A percentile compares a stretch with the other conserved stretches of the same genome.
Conservation (phyloP, 176 grass and related monocot genomes). For the Eleusine indica region DNA sequence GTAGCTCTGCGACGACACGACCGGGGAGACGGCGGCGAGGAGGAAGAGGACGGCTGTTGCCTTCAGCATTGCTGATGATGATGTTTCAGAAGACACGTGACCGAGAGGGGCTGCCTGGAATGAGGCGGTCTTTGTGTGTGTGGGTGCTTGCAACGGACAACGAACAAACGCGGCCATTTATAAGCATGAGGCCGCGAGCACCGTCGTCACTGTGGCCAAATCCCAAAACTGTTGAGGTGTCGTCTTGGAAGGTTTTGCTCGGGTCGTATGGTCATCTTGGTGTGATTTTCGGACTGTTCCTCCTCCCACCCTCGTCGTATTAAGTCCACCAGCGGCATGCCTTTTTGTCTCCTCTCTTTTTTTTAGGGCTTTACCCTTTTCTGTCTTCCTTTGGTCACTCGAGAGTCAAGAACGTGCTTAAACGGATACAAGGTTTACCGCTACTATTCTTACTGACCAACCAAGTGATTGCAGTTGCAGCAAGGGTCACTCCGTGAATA, state of each 20-base stretch:
- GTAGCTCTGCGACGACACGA: slow-evolving; percentile 46
- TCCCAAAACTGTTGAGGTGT: slow-evolving; percentile 35
- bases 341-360: not conserved
- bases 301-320: not conserved
- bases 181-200: not conserved
- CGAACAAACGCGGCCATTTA: slow-evolving; percentile 19
- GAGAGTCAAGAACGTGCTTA: too few species aligned
- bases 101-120: not conserved
- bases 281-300: not conserved
- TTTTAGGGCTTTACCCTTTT: too few species aligned
- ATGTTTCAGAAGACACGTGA: not conserved
- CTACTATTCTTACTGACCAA: too few species aligned
- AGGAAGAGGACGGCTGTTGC: not conserved
- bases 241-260: not conserved
- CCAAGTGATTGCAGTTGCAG: too few species aligned
- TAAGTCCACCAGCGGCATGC: not conserved
- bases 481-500: too few species aligned
- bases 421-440: too few species aligned
- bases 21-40: not conserved
- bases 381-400: too few species aligned
- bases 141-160: not conserved
- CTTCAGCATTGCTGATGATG: not conserved
- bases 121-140: not conserved
- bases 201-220: slow-evolving; percentile 11
- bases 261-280: not conserved